Base-by-base conservation (phyloP, 2,329 filamentous ascomycete genomes). In the Calonectria pauciramosa region DNA sequence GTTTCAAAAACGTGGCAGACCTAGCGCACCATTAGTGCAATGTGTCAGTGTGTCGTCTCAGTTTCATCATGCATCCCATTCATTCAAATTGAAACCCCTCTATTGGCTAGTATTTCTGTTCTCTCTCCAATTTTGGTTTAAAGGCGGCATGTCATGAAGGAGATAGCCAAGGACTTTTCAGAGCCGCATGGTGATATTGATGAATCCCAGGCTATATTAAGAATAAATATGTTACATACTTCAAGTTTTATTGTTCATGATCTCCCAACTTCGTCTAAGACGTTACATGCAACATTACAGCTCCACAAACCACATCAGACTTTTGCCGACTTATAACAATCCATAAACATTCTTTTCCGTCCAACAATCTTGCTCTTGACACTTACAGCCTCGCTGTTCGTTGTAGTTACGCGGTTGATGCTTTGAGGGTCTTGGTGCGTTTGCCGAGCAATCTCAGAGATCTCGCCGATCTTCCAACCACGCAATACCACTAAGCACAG, bases 401-500 rank as follows among this genome's bases (percentile, higher is more conserved):
- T 81, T 0, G 81, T 76, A 73, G 82, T 81, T n/a, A 84, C 82
- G 2, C 78, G 79, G 59, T 82, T 82, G 18, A 84, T 79, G 13
- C 82, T 77, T 16, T 83, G 80, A 0, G 81, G 78, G 32, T 78
- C 78, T 34, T 84, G 80, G 38, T 84, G 77, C 6, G 77, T 82
- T 7, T 81, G 77, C 54, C 80, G 82, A n/a, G 81, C 79, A 9
- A 85, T 79, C 70, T 85, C 83, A 8, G 79, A 73, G 7, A 84
- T 77, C 67, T 86, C 82, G 1, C 80, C 83, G 76, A 86, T 83
- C 76, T 86, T 86, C 85, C 85, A 86, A 0, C 84, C 85, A 7
- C 85, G 80, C 20, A 86, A 74, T 7, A 84, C 75, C 49, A 84
- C 74, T 26, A 85, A 72, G 26, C 82, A 85, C 1, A 80, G 23